Evolutionary conservation across 2,329 filamentous ascomycete genomes (phyloP), one percentile per base, ranked within the genome.

Genomic region (Pestalotiopsis sp.): DNA sequence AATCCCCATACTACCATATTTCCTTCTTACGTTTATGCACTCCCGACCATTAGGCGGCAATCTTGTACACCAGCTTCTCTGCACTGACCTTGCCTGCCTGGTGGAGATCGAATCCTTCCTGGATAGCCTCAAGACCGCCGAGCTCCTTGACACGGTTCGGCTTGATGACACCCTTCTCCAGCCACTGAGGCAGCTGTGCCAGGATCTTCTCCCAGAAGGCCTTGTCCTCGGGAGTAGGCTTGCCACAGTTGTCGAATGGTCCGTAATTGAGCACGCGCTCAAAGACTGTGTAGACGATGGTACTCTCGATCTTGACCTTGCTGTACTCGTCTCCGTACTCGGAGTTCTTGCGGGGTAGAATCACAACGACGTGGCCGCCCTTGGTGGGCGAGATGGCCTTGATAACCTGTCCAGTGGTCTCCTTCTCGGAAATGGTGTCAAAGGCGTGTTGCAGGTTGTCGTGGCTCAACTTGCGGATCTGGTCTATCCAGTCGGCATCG

Each of bases 391-490:
- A 77, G n/a, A 78, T 39, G 1, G 76, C 73, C 55, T 58, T 68
- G 7, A 73, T 69, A 4, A 76, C 68, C 7, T 67, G 66, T 39
- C 71, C 64, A 3, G 69, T 70, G 2, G 75, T 74, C 38, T 71
- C 74, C 20, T 70, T 69, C 68, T 77, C 74, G 1, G 71, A 56
- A 26, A 78, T 72, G 68, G 73, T 75, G 69, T 78, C 77, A 26
- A 78, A 71, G 0, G 74, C 76, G 57, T 76, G 68, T 68, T 72
- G 68, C 7, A 78, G 72, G 0, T 85, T 85, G 71, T 90, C 88
- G 0, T 89, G 89, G 4, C 86, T 89, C 52, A 94, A 74, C 71
- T 85, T 86, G 79, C 90, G 89, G 30, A 93, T 90, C 70, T 88
- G 79, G 4, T 80, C 80, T 17, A 82, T 78, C 77, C 85, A 83